Conservation (phyloP, 108 stramenopile genomes). For the Cylindrotheca fusiformis region DNA sequence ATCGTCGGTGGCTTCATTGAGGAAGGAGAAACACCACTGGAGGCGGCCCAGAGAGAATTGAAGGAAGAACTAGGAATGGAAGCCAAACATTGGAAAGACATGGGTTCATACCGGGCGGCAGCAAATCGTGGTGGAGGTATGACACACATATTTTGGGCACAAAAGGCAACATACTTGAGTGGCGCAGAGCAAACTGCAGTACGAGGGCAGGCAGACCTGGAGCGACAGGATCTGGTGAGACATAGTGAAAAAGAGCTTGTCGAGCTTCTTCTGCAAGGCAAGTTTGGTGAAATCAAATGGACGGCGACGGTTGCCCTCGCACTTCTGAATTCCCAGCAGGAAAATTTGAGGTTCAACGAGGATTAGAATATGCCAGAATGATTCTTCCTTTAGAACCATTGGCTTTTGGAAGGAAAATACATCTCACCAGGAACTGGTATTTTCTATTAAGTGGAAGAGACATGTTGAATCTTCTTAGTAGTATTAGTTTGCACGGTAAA, state of each 20-base stretch:
- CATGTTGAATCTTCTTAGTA: too few relatives aligned
- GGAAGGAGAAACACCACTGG: slow-evolving; percentile 43
- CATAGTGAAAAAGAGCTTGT: slow-evolving; percentile 28
- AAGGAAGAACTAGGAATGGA: slow-evolving; percentile 58
- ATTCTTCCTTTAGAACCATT: too few relatives aligned
- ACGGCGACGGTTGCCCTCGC: slow-evolving; percentile 56
- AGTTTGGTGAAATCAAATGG: slow-evolving; percentile 71
- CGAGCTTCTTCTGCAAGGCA: slow-evolving; percentile 33
- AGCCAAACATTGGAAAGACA: slow-evolving; percentile 45
- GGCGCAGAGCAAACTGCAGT: slow-evolving; percentile 30
- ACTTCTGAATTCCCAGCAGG: slow-evolving; percentile 39
- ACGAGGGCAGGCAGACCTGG: slow-evolving; percentile 41
- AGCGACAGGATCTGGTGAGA: slow-evolving; percentile 39
- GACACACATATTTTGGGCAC: slow-evolving; percentile 49
- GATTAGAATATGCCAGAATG: too few relatives aligned
- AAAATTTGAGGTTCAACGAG: too few relatives aligned
- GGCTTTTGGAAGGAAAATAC: too few relatives aligned
- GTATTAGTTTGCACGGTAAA: too few relatives aligned
- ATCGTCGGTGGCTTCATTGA: slow-evolving; percentile 65
- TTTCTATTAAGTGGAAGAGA: too few relatives aligned
- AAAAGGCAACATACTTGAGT: slow-evolving; percentile 34
- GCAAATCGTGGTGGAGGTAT: slow-evolving; percentile 70
- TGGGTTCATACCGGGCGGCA: slow-evolving; percentile 56
- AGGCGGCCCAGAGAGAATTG: slow-evolving; percentile 54
- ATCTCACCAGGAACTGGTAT: too few relatives aligned